Evolutionary conservation across 345 rosid species (phyloP).

Genomic region (Dipteronia sinensis): DNA sequence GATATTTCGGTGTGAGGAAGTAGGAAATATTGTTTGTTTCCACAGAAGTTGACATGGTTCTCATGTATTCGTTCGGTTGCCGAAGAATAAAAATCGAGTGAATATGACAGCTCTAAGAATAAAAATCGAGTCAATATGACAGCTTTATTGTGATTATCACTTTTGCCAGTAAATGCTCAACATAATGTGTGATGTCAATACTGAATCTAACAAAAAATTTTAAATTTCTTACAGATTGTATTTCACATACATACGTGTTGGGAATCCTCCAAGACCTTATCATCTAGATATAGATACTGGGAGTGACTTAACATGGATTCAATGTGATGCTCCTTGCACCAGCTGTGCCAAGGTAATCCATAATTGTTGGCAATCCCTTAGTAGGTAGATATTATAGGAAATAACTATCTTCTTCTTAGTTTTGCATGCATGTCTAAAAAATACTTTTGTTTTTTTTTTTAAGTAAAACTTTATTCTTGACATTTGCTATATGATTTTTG

Average conservation of each 20-base stretch:
- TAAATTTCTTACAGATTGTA: conserved; percentile 53
- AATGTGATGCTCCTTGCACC: conserved; percentile 92
- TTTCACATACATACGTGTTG: conserved; percentile 69
- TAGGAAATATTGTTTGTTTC: conserved; percentile 1
- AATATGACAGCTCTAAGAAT: conserved; percentile 6
- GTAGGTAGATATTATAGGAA: neutral
- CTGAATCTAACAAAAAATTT: conserved; percentile 11
- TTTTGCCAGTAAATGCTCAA: neutral
- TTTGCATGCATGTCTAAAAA: neutral
- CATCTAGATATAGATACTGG: conserved; percentile 92
- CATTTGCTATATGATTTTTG: neutral
- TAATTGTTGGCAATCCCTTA: neutral
- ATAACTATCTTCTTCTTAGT: neutral
- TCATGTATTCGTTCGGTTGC: neutral
- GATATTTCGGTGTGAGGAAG: neutral
- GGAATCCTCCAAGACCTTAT: conserved; percentile 64
- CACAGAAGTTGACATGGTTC: neutral
- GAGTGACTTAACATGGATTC: conserved; percentile 95
- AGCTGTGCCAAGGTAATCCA: conserved; percentile 84
- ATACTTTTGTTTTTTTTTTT: neutral
- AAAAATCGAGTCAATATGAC: neutral
- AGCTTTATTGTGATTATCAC: conserved; percentile 2
- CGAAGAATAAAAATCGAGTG: neutral
- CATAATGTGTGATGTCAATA: neutral
- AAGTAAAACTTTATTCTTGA: neutral